Conservation (phyloP, 2,329 filamentous ascomycete species). For the Apiospora phragmitis region DNA sequence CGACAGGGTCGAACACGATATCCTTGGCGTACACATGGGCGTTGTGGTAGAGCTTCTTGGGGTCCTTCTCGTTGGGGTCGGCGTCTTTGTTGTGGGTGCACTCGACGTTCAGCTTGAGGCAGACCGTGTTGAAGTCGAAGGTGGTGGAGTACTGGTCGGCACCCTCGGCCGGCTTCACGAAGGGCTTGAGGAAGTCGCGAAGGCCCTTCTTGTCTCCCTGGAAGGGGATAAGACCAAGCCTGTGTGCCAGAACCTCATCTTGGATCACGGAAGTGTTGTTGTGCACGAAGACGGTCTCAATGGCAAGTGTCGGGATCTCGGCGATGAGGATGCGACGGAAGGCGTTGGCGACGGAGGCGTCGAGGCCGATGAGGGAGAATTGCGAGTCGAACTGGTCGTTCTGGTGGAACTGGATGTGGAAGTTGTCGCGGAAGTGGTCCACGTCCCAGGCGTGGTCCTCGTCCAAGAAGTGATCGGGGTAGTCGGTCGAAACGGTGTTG, state of each 20-base stretch:
- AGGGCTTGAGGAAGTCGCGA: constrained; percentile 77
- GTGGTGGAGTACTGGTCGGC: constrained; percentile 61
- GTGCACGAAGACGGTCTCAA: constrained; percentile 89
- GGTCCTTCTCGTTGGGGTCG: constrained; percentile 72
- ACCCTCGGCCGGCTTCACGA: constrained; percentile 66
- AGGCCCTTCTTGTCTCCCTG: constrained; percentile 77
- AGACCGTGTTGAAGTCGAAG: constrained; percentile 84
- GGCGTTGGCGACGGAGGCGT: constrained; percentile 92
- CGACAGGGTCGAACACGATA: constrained; percentile 74
- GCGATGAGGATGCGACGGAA: constrained; percentile 95
- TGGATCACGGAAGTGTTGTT: constrained; percentile 99
- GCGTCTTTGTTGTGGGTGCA: constrained; percentile 81
- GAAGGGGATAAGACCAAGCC: constrained; percentile 88
- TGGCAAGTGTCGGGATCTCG: constrained; percentile 91
- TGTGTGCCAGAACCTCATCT: constrained; percentile 91
- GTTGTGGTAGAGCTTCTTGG: constrained; percentile 80
- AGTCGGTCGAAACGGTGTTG: constrained; percentile 86
- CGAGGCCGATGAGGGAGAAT: constrained; percentile 90
- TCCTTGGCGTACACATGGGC: constrained; percentile 80
- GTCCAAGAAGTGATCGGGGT: constrained; percentile 85
- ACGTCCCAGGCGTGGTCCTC: constrained; percentile 84
- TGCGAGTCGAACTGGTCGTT: constrained; percentile 75
- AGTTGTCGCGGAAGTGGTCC: constrained; percentile 67
- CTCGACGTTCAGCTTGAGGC: constrained; percentile 72
- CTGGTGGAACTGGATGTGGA: constrained; percentile 80